Conservation (phyloP, 2,329 filamentous ascomycete species). For the Diaporthe humulicola region DNA sequence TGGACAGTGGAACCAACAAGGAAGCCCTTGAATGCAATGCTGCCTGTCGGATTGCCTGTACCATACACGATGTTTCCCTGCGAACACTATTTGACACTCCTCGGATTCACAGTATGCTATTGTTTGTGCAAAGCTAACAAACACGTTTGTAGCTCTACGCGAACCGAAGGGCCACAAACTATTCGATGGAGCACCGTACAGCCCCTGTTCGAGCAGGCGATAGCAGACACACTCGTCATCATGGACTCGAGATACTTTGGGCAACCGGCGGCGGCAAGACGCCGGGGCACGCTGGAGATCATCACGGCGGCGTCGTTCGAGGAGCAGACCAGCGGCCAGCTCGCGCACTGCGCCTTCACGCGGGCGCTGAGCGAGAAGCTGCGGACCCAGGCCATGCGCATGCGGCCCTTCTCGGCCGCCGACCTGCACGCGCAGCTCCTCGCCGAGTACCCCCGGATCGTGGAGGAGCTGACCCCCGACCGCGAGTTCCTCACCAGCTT, state of each 20-base stretch:
- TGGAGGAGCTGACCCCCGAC: slow-evolving; percentile 63
- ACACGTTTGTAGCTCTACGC: slow-evolving; percentile 58
- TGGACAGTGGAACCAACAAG: background rate
- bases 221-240: slow-evolving; percentile 67
- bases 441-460: slow-evolving; percentile 64
- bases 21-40: background rate
- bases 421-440: slow-evolving; percentile 68
- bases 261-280: slow-evolving; percentile 64
- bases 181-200: slow-evolving; percentile 71
- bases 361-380: slow-evolving; percentile 63
- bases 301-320: slow-evolving; percentile 68
- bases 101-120: background rate
- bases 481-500: slow-evolving; percentile 62
- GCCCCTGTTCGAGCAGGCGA: slow-evolving; percentile 67
- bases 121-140: background rate
- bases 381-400: slow-evolving; percentile 56
- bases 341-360: slow-evolving; percentile 67
- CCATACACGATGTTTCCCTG: background rate
- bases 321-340: slow-evolving; percentile 58
- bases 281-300: slow-evolving; percentile 68
- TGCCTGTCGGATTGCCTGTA: background rate
- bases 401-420: slow-evolving; percentile 60
- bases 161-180: slow-evolving; percentile 58
- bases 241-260: slow-evolving; percentile 72
- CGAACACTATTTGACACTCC: background rate